Percentiles rank a stretch among this genome's conserved stretches.
These are phyloP conservation scores for Singerocomus rubriflavus DNA, from an alignment of 1,284 basidiomycete genomes.

Conservation along the genomic window DNA sequence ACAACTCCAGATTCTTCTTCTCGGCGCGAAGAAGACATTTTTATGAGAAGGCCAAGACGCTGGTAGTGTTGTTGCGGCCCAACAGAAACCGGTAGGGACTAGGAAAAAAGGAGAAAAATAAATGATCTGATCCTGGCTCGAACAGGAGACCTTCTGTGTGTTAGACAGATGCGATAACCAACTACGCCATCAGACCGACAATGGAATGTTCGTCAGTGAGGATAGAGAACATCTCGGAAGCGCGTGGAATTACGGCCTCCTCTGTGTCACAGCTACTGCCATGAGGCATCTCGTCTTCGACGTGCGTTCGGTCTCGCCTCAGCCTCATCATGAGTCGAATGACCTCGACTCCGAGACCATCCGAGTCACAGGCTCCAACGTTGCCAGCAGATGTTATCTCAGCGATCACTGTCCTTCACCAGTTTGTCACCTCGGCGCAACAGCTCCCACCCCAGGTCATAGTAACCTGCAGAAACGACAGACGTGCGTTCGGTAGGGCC, in stretches of 20 bases:
- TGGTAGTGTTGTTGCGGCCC: no score
- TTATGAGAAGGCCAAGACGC: no score
- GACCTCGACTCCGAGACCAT: conserved; percentile 19
- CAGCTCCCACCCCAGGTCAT: conserved; percentile 34
- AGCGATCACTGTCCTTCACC: conserved; percentile 28
- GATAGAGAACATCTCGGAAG: no score
- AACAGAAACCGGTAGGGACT: no score
- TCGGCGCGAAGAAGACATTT: no score
- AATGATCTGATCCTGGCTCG: conserved; percentile 47
- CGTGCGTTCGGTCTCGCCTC: background rate
- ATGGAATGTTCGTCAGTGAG: no score
- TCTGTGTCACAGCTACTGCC: background rate
- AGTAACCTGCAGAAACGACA: conserved; percentile 31
- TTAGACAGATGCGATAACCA: conserved; percentile 80
- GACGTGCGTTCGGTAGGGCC: conserved; percentile 30
- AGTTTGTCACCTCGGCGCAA: conserved; percentile 28
- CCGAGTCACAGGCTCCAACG: conserved; percentile 24
- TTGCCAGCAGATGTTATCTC: conserved; percentile 30
- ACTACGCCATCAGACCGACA: conserved; percentile 61
- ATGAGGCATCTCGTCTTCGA: conserved; percentile 12
- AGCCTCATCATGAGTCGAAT: conserved; percentile 27
- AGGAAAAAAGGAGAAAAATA: no score
- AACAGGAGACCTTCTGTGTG: conserved; percentile 63
- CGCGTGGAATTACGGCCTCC: no score
- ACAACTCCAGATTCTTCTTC: no score